Evolutionary conservation across 768 basidiomycete species (phyloP).

Genomic region (Gelatoporia subvermispora): DNA sequence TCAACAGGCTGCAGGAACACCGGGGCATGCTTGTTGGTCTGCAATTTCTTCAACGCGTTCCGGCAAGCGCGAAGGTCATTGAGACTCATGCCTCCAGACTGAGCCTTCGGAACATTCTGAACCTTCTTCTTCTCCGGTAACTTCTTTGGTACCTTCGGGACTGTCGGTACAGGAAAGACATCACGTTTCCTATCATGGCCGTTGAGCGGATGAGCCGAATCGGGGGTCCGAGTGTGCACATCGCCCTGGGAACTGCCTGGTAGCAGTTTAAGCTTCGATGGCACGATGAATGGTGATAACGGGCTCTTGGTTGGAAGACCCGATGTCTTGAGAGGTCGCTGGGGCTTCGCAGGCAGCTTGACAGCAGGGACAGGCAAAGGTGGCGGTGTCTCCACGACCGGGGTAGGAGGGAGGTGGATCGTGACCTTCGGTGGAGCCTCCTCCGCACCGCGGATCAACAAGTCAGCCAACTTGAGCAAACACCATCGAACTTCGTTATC

Average conservation of each 20-base stretch:
- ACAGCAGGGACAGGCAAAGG: slow-evolving; percentile 38
- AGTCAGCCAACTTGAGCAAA: slow-evolving; percentile 85
- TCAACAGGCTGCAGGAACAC: slow-evolving; percentile 91
- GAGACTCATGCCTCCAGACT: slow-evolving; percentile 69
- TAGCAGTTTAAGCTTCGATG: slow-evolving; percentile 59
- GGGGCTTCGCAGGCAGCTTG: slow-evolving; percentile 44
- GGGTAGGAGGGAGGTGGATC: slow-evolving; percentile 74
- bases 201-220: slow-evolving; percentile 6
- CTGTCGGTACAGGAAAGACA: slow-evolving; percentile 14
- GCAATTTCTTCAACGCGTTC: slow-evolving; percentile 76
- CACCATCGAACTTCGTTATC: slow-evolving; percentile 92
- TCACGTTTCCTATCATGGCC: slow-evolving; percentile 1
- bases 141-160: slow-evolving; percentile 27
- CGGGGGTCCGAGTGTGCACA: slow-evolving; percentile 26
- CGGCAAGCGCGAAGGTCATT: slow-evolving; percentile 74
- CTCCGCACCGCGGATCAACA: slow-evolving; percentile 76
- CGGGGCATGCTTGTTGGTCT: slow-evolving; percentile 63
- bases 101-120: slow-evolving; percentile 60
- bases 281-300: slow-evolving; percentile 22
- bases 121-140: slow-evolving; percentile 25
- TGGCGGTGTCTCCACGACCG: slow-evolving; percentile 58
- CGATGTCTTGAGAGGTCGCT: slow-evolving; percentile 30
- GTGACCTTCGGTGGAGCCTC: slow-evolving; percentile 85
- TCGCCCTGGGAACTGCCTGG: slow-evolving; percentile 24
- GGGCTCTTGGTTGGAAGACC: slow-evolving; percentile 29